A percentile compares a stretch with the other conserved stretches of the same genome.
Conservation (phyloP, 805 yeast genomes). For the Wickerhamomyces queroliae region DNA sequence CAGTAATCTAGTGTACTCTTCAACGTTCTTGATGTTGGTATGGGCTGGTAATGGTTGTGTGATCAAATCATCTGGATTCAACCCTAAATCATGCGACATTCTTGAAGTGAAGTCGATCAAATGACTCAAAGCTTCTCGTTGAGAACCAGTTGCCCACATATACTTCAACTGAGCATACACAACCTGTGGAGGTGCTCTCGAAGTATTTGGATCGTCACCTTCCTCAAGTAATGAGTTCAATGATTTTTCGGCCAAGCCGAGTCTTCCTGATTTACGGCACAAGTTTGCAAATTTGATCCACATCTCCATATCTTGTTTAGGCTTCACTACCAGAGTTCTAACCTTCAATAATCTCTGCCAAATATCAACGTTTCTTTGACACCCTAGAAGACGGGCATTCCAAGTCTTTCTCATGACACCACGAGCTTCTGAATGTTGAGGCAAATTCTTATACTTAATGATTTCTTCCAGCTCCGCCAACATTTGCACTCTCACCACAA, state of each 20-base stretch:
- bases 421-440: conserved; percentile 77
- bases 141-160: conserved; percentile 94
- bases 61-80: conserved; percentile 81
- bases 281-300: conserved; percentile 98
- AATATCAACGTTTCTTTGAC: conserved; percentile 96
- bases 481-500: conserved; percentile 96
- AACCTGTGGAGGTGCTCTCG: conserved; percentile 92
- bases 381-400: conserved; percentile 87
- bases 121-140: conserved; percentile 78
- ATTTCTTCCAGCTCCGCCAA: conserved; percentile 95
- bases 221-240: conserved; percentile 74
- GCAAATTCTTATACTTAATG: conserved; percentile 78
- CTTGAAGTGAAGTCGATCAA: conserved; percentile 86
- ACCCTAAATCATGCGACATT: conserved; percentile 82
- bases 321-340: conserved; percentile 86
- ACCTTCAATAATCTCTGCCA: conserved; percentile 97
- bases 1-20: conserved; percentile 74
- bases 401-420: conserved; percentile 82
- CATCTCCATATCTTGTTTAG: conserved; percentile 94
- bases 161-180: conserved; percentile 95
- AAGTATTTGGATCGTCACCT: conserved; percentile 50
- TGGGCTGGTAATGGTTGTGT: conserved; percentile 78
- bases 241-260: conserved; percentile 90
- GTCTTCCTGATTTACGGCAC: conserved; percentile 89
- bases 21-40: conserved; percentile 55